Conservation (phyloP, 768 basidiomycete genomes). For the Psilocybe sp. region DNA sequence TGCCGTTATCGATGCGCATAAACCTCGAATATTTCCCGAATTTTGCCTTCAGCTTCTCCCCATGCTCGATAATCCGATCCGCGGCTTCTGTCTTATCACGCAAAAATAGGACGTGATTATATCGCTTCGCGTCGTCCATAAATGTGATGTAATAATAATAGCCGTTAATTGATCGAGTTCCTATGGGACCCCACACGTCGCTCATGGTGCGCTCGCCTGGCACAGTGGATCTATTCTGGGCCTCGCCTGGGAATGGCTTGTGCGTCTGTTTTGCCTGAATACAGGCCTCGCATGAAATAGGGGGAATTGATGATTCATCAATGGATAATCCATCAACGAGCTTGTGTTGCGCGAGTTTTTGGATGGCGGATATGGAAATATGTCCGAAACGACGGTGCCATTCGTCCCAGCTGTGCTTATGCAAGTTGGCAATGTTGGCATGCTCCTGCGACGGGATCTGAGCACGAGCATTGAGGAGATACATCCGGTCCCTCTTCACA, state of each 20-base stretch:
- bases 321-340: conserved; percentile 20
- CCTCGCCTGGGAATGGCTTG: conserved; percentile 27
- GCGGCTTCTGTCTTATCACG: conserved; percentile 13
- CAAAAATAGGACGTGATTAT: conserved; percentile 13
- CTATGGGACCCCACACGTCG: conserved; percentile 31
- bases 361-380: conserved; percentile 15
- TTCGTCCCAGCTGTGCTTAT: conserved; percentile 19
- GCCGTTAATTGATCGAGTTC: conserved; percentile 16
- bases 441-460: background rate
- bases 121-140: conserved; percentile 13
- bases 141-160: conserved; percentile 25
- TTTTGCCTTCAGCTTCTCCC: conserved; percentile 10
- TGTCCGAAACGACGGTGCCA: conserved; percentile 25
- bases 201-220: conserved; percentile 17
- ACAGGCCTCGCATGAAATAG: conserved; percentile 28
- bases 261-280: conserved; percentile 31
- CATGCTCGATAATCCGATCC: conserved; percentile 13
- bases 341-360: conserved; percentile 11
- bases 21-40: conserved; percentile 1
- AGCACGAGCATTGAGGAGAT: conserved; percentile 15
- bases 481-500: conserved; percentile 11
- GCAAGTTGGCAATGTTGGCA: conserved; percentile 8
- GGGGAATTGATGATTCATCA: conserved; percentile 11
- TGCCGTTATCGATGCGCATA: conserved; percentile 27
- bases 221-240: conserved; percentile 16